These are phyloP conservation scores for Metschnikowia picachoensis DNA, from an alignment of 805 yeast genomes.

Conservation along the genomic window DNA sequence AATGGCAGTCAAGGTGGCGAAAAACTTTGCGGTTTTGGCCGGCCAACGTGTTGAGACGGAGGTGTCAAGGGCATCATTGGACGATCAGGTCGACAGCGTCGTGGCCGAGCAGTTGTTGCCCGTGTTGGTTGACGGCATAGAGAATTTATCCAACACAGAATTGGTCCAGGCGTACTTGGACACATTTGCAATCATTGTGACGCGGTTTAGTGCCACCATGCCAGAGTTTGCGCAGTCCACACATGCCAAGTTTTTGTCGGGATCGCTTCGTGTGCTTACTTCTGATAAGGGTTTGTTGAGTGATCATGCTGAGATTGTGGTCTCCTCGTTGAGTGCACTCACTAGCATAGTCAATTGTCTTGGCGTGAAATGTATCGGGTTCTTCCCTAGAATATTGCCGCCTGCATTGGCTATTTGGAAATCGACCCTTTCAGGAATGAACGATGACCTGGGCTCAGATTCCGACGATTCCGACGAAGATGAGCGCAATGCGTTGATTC, in stretches of 20 bases:
- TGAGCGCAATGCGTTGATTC: conserved; percentile 42
- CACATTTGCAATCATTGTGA: conserved; percentile 57
- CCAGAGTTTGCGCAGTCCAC: conserved; percentile 30
- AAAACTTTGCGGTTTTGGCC: conserved; percentile 59
- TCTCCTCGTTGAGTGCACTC: conserved; percentile 71
- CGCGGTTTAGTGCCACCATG: conserved; percentile 48
- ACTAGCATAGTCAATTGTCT: conserved; percentile 65
- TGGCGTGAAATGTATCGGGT: conserved; percentile 84
- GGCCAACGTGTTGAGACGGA: conserved; percentile 69
- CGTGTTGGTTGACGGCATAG: conserved; percentile 40
- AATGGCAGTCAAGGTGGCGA: conserved; percentile 50
- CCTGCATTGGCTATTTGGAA: conserved; percentile 63
- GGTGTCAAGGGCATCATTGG: conserved; percentile 39
- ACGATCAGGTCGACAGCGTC: conserved; percentile 44
- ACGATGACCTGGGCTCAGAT: not conserved
- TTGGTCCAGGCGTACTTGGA: conserved; percentile 69
- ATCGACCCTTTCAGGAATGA: conserved; percentile 19
- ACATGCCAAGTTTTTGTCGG: conserved; percentile 44
- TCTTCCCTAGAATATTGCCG: conserved; percentile 79
- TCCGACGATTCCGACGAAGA: conserved; percentile 23
- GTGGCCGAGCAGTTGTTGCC: conserved; percentile 53
- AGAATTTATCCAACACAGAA: conserved; percentile 37
- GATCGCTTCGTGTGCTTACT: conserved; percentile 48
- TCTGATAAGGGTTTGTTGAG: conserved; percentile 51
- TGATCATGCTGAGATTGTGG: conserved; percentile 55